Evolutionary conservation across 345 rosid species (phyloP).

Genomic region (Cardamine chenopodiifolia): DNA sequence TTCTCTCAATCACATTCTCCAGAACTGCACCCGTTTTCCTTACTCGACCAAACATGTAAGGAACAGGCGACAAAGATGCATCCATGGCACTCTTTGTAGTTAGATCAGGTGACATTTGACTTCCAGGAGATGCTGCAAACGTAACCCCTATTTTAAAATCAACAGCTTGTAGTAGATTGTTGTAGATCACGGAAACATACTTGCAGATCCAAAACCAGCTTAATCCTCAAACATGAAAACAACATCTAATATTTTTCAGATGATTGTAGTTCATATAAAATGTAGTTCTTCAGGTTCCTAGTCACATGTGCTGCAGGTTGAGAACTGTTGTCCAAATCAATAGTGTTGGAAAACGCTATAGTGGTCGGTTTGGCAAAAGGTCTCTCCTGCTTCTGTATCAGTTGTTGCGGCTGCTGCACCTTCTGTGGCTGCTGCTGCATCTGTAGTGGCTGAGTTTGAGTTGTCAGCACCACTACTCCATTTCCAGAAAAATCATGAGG

Average conservation of each 20-base stretch:
- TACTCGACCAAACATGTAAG: slow-evolving; percentile 77
- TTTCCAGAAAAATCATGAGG: slow-evolving; percentile 47
- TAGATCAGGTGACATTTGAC: slow-evolving; percentile 75
- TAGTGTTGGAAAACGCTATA: slow-evolving; percentile 46
- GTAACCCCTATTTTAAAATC: slow-evolving; percentile 54
- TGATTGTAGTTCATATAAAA: neutral
- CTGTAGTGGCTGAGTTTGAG: slow-evolving; percentile 55
- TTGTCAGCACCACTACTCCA: slow-evolving; percentile 36
- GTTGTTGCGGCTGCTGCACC: slow-evolving; percentile 51
- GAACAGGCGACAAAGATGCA: slow-evolving; percentile 82
- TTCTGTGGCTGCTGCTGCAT: slow-evolving; percentile 50
- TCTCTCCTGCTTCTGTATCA: slow-evolving; percentile 52
- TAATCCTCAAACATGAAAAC: slow-evolving; percentile 44
- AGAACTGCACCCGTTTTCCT: slow-evolving; percentile 65
- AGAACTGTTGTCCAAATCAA: slow-evolving; percentile 4
- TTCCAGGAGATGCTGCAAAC: slow-evolving; percentile 65
- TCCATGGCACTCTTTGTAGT: slow-evolving; percentile 72
- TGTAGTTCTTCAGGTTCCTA: neutral
- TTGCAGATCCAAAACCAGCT: slow-evolving; percentile 37
- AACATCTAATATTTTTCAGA: slow-evolving; percentile 36
- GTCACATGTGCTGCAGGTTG: slow-evolving; percentile 38
- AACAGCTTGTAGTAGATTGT: slow-evolving; percentile 54
- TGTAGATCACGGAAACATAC: slow-evolving; percentile 14
- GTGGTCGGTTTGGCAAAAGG: slow-evolving; percentile 65
- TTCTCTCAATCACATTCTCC: slow-evolving; percentile 97